These are phyloP conservation scores for Corymbia calophylla DNA, from an alignment of 441 rosid species.

Conservation along the genomic window DNA sequence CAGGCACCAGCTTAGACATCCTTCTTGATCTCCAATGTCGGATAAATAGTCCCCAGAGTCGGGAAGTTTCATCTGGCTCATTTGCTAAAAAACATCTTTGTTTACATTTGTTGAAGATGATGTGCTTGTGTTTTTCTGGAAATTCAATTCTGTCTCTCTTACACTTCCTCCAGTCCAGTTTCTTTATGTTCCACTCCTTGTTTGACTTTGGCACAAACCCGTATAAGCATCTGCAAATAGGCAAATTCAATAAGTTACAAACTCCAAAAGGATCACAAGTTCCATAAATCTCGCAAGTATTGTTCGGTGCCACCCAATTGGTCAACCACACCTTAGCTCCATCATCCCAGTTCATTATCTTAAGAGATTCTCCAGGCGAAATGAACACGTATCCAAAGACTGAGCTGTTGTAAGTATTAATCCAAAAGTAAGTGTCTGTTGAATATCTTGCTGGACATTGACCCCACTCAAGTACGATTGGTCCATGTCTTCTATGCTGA, in stretches of 20 bases:
- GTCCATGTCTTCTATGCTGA: background rate
- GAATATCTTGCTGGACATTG: background rate
- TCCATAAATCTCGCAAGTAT: background rate
- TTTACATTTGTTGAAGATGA: background rate
- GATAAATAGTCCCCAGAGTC: background rate
- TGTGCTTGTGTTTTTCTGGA: background rate
- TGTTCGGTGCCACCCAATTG: rapidly evolving
- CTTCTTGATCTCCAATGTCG: background rate
- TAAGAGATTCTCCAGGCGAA: background rate
- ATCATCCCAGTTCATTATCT: background rate
- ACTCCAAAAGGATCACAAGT: background rate
- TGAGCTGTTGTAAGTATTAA: background rate
- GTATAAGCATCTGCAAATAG: background rate
- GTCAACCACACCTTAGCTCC: background rate
- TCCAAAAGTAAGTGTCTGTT: background rate
- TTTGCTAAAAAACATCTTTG: background rate
- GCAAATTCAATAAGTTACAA: background rate
- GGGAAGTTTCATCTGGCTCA: background rate
- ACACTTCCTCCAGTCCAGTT: background rate
- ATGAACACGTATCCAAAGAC: background rate
- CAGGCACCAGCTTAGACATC: background rate
- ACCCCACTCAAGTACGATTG: background rate
- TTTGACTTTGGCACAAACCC: background rate
- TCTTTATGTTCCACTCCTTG: background rate
- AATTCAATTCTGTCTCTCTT: background rate